A percentile compares a stretch with the other conserved stretches of the same genome.
phyloP scores from a whole-genome alignment of 768 basidiomycete genomes.

The Lentinus brumalis region DNA sequence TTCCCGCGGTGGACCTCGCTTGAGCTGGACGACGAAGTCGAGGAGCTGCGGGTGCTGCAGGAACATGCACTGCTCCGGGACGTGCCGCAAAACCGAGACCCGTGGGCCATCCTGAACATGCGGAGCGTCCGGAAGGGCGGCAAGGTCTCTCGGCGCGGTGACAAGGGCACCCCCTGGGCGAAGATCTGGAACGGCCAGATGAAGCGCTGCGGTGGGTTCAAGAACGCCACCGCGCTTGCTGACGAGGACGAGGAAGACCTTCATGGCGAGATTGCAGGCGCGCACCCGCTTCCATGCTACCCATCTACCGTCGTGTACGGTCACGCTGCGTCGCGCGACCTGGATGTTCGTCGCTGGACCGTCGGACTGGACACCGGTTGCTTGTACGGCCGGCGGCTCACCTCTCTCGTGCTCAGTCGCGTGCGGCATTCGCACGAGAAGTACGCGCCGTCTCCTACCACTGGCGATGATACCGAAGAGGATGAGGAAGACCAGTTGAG shows the following conservation, averaged over 20 bases:
- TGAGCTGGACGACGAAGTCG: slow-evolving; percentile 7
- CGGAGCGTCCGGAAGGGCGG: slow-evolving; percentile 47
- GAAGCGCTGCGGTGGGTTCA: slow-evolving; percentile 55
- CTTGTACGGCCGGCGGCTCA: slow-evolving; percentile 64
- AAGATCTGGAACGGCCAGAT: slow-evolving; percentile 74
- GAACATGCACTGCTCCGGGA: slow-evolving; percentile 67
- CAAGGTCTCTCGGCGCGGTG: slow-evolving; percentile 40
- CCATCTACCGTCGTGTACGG: slow-evolving; percentile 86
- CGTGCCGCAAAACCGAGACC: slow-evolving; percentile 75
- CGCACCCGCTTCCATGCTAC: slow-evolving; percentile 53
- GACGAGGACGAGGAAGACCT: slow-evolving; percentile 8
- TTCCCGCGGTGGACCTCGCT: background rate
- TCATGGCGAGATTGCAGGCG: slow-evolving; percentile 19
- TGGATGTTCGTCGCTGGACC: slow-evolving; percentile 83
- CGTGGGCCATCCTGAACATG: slow-evolving; percentile 79
- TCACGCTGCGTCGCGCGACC: slow-evolving; percentile 76
- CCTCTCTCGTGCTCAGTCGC: slow-evolving; percentile 63
- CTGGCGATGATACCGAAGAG: slow-evolving; percentile 22
- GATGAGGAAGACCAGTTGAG: slow-evolving; percentile 24
- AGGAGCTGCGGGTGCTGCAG: slow-evolving; percentile 54
- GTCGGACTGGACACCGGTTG: slow-evolving; percentile 89
- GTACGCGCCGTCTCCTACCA: background rate
- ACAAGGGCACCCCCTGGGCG: slow-evolving; percentile 72
- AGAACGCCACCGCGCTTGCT: background rate
- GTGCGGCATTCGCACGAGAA: background rate